Evolutionary conservation across 805 yeast species (phyloP), one percentile per base, ranked within the genome.

Genomic region (Metschnikowia peoriensis): DNA sequence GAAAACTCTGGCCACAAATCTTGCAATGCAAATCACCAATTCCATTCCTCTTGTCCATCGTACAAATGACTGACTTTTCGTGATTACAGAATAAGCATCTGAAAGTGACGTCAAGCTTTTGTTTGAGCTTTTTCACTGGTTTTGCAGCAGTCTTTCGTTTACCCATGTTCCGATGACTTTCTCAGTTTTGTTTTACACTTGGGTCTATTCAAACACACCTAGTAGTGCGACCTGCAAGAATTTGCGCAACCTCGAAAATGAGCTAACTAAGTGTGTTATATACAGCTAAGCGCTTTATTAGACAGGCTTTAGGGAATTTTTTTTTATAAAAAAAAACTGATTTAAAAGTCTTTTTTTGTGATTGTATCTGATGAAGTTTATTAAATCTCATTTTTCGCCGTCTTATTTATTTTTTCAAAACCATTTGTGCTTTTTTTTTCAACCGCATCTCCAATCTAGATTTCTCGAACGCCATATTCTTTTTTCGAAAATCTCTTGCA

Each of bases 1-100:
- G 97, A 75, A 94, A 93, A 38, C 83, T 80, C 68, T 92, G 97
- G 0, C 97, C 97, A 67, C 99, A 93, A 35, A 91, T 86, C 66
- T 94, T 94, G 69, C 99, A 93, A 57, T 82, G 84, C 53, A 94
- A 71, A 27, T 86, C 83, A 22, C 98, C 99, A 44, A 93, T 79
- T 53, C 88, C 85, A 56, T 85, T 78, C 68, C 87, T 89, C 72
- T 90, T 93, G 69, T 93, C 98, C 69, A 93, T 69, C 8, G 88
- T 82, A 66, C 97, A 92, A 40, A 86, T 81, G 41, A 93, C 96
- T 1, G 97, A 86, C 61, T 86, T 86, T 66, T 93, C 98, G 72
- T 93, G 98, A 69, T 93, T 93, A 71, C 99, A 93, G 69, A 93
- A 93, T 51, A 94, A 75, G 72, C 99, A 93, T 47, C 93, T 85